Evolutionary conservation across 768 basidiomycete genomes (phyloP), one percentile per base, ranked within the genome.

Genomic region (Tephrocybe sp.): DNA sequence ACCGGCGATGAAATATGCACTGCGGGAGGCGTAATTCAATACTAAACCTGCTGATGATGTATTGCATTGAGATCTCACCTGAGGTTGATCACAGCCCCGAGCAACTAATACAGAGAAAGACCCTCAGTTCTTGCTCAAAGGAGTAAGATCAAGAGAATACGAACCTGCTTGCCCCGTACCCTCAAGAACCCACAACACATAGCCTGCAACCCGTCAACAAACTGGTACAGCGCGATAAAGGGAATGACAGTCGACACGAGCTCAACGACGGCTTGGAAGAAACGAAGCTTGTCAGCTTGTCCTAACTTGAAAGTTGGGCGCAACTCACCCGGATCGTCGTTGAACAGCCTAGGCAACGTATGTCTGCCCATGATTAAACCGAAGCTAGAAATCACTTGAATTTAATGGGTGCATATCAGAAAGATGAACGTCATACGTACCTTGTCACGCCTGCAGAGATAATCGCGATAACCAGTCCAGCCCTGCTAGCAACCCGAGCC

Each of bases 181-280:
- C 95, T 78, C 48, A 98, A 75, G 53, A 96, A 80, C 3, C 92
- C 92, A 8, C 75, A 78, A 0, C 80, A 74, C 7, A 93, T 79
- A 0, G 77, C 83, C 3, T 76, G 63, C 8, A 82, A 71, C 1
- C 84, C 90, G 59, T 97, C 94, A 47, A 92, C 85, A 3, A 95
- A 80, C 66, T 96, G 88, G 74, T 84, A 88, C 19, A 87, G 69
- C 5, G 84, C 82, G 3, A 95, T 81, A 5, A 88, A 69, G 0
- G 90, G 89, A 7, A 93, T 63, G 47, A 92, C 83, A 1, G 73
- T 66, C 0, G 89, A 82, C 11, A 90, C 85, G 7, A 85, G 65
- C 1, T 53, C 38, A 7, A 87, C 77, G 2, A 81, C 78, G 62
- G 78, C 84, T 70, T 7, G 6, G 65, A 43, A 16, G 4, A 35